Conservation (phyloP, 2,329 filamentous ascomycete species). For the Neospermospora avenae region DNA sequence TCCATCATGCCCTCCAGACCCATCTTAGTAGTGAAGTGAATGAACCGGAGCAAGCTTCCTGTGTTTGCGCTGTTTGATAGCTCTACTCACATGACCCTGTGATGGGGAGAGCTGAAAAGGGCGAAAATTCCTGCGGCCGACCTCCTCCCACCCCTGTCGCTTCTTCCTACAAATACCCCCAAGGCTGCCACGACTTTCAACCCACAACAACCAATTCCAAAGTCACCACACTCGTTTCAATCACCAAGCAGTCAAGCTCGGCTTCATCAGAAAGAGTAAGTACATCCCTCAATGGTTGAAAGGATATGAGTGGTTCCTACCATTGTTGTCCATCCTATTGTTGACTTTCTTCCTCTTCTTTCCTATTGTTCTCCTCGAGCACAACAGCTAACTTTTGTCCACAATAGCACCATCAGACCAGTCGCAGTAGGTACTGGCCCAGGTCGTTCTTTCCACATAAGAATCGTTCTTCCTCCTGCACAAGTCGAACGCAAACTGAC, state of each 20-base stretch:
- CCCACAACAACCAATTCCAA: constrained; percentile 1
- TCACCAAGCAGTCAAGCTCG: background rate
- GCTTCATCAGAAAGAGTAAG: background rate
- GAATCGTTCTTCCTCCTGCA: background rate
- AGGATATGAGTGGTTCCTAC: background rate
- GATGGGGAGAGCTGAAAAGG: background rate
- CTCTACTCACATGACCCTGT: background rate
- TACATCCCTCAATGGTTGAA: background rate
- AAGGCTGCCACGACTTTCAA: background rate
- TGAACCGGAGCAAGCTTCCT: background rate
- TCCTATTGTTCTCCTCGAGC: background rate
- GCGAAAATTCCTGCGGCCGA: background rate
- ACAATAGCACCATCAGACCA: background rate
- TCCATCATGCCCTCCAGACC: background rate
- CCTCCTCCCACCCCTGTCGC: background rate
- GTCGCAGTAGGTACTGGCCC: background rate
- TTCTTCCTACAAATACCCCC: background rate
- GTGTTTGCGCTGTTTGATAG: background rate
- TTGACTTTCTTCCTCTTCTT: background rate
- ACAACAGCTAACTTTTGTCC: background rate
- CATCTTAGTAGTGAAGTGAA: background rate
- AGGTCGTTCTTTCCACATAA: background rate
- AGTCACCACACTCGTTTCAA: background rate
- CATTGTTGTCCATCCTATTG: background rate
- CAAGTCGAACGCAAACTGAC: background rate